Evolutionary conservation across 1,284 basidiomycete genomes (phyloP).

Genomic region (Sanguinoderma infundibulare): DNA sequence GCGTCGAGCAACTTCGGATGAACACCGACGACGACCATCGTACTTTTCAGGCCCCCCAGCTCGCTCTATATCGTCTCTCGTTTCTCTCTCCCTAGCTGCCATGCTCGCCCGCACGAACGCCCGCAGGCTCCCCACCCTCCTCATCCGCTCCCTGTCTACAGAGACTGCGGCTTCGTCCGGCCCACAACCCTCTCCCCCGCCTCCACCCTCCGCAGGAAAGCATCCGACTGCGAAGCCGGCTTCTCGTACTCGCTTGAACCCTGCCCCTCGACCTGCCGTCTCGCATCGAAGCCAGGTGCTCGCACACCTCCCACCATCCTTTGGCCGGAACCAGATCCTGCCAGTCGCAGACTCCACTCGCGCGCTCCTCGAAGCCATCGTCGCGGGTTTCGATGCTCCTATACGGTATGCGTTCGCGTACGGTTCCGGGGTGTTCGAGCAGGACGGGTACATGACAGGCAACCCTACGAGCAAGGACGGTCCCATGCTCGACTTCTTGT

Average conservation of each 20-base stretch:
- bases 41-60: neutral
- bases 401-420: constrained; percentile 94
- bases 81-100: constrained; percentile 6
- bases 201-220: constrained; percentile 40
- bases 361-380: constrained; percentile 77
- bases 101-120: constrained; percentile 26
- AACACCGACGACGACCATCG: constrained; percentile 12
- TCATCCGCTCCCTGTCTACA: constrained; percentile 52
- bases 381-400: constrained; percentile 80
- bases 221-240: constrained; percentile 31
- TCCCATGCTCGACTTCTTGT: constrained; percentile 95
- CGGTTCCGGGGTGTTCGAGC: constrained; percentile 92
- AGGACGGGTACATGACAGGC: constrained; percentile 66
- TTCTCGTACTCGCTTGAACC: constrained; percentile 44
- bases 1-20: constrained; percentile 8
- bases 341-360: constrained; percentile 78
- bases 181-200: constrained; percentile 32
- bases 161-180: constrained; percentile 45
- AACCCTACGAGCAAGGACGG: constrained; percentile 36
- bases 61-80: neutral
- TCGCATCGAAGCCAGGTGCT: constrained; percentile 47
- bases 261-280: constrained; percentile 56
- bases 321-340: constrained; percentile 83
- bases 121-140: constrained; percentile 28
- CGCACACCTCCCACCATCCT: constrained; percentile 66